Conservation (phyloP, 176 grass and related monocot genomes). For the Aegilops tauschii region DNA sequence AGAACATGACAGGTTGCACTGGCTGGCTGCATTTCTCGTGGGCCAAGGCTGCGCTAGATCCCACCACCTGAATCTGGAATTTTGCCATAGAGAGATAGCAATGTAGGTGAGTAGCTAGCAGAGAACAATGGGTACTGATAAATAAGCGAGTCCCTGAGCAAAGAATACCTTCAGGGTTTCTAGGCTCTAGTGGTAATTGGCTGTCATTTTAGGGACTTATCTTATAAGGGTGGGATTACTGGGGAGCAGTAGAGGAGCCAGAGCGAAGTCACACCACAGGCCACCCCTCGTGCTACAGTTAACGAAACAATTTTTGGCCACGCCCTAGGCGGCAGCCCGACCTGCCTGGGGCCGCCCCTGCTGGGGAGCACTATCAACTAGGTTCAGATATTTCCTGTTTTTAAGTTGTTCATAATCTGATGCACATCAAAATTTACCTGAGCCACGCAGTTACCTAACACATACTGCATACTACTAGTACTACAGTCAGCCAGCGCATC, state of each 20-base stretch:
- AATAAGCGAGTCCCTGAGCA: neutral
- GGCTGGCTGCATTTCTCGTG: neutral
- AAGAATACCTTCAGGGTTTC: slow-evolving; percentile 40
- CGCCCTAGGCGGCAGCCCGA: too few species aligned
- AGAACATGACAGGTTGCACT: neutral
- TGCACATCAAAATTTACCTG: neutral
- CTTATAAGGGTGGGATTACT: neutral
- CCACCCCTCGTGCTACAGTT: too few species aligned
- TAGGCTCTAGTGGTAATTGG: neutral
- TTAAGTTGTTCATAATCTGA: neutral
- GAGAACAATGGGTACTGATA: neutral
- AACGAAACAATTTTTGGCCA: too few species aligned
- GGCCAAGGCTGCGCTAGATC: too few species aligned
- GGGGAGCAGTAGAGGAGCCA: neutral
- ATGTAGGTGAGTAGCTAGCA: neutral
- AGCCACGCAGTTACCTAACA: neutral
- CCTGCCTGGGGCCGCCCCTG: too few species aligned
- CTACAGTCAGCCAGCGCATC: neutral
- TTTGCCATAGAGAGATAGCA: neutral
- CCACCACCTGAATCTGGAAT: neutral
- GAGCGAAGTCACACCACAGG: too few species aligned
- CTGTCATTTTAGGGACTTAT: neutral
- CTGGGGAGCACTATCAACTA: neutral
- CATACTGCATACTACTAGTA: neutral
- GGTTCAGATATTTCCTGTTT: neutral